A percentile compares a stretch with the other conserved stretches of the same genome.
Evolutionary conservation across 805 yeast genomes (phyloP).

Genomic region (Yamadazyma insecticola): DNA sequence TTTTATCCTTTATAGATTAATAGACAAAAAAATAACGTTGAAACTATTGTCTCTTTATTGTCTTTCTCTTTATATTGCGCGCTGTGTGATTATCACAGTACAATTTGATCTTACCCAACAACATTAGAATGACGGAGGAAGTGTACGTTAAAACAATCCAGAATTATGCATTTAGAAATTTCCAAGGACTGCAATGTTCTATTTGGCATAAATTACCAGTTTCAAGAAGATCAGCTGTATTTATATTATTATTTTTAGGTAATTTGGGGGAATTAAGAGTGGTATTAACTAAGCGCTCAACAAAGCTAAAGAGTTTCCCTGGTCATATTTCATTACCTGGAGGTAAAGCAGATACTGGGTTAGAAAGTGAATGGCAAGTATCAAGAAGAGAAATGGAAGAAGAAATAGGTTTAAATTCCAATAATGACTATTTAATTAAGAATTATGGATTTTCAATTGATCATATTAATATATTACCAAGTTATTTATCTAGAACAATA

Average conservation of each 20-base stretch:
- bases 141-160: too few species aligned
- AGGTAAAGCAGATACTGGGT: constrained; percentile 74
- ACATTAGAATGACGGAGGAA: too few species aligned
- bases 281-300: constrained; percentile 72
- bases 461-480: constrained; percentile 61
- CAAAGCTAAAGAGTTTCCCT: constrained; percentile 65
- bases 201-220: constrained; percentile 67
- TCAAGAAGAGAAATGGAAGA: constrained; percentile 83
- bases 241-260: constrained; percentile 70
- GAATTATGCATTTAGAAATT: constrained; percentile 27
- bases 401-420: constrained; percentile 70
- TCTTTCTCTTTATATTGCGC: too few species aligned
- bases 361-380: constrained; percentile 64
- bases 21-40: too few species aligned
- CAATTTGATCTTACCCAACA: too few species aligned
- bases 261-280: constrained; percentile 72
- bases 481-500: constrained; percentile 76
- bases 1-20: too few species aligned
- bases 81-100: too few species aligned
- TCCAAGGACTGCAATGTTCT: constrained; percentile 24
- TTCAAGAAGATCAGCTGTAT: constrained; percentile 71
- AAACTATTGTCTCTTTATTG: too few species aligned
- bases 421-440: constrained; percentile 38
- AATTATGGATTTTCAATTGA: constrained; percentile 57
- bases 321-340: constrained; percentile 95